A percentile compares a stretch with the other conserved stretches of the same genome.
Evolutionary conservation across 495 filamentous ascomycete species (phyloP).

Genomic region (Sordaria brevicollis): DNA sequence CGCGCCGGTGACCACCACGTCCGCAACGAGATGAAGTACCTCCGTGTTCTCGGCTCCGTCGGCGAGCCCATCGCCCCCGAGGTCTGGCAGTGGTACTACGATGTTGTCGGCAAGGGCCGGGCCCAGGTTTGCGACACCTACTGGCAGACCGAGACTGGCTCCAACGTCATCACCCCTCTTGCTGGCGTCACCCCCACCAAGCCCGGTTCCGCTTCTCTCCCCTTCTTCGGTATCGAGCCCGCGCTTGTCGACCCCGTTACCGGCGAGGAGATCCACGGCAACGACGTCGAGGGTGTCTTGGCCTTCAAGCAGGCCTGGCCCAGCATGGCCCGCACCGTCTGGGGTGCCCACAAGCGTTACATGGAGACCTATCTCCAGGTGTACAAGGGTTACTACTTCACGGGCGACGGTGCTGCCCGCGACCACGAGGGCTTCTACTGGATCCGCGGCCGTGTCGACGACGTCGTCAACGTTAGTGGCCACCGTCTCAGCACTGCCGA

Average conservation of each 20-base stretch:
- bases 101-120: constrained; percentile 87
- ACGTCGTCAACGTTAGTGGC: constrained; percentile 95
- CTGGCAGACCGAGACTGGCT: constrained; percentile 99
- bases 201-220: constrained; percentile 65
- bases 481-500: constrained; percentile 95
- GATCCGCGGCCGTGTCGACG: constrained; percentile 97
- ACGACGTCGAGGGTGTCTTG: constrained; percentile 95
- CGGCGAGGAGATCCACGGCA: constrained; percentile 86
- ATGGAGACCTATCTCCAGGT: constrained; percentile 98
- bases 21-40: constrained; percentile 75
- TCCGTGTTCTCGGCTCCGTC: constrained; percentile 90
- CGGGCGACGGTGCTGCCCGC: constrained; percentile 91
- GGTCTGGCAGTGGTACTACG: constrained; percentile 99
- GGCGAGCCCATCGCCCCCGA: constrained; percentile 97
- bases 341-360: constrained; percentile 95
- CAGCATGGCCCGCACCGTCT: constrained; percentile 97
- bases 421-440: constrained; percentile 99
- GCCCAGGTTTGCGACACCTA: constrained; percentile 96
- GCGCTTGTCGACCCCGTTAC: constrained; percentile 96
- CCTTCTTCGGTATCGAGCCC: constrained; percentile 97
- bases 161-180: constrained; percentile 75
- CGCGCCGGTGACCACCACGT: constrained; percentile 89
- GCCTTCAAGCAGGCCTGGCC: constrained; percentile 99
- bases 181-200: constrained; percentile 70
- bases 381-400: constrained; percentile 99